Base-by-base conservation (phyloP, 2,329 filamentous ascomycete species). In the Sclerotinia borealis region DNA sequence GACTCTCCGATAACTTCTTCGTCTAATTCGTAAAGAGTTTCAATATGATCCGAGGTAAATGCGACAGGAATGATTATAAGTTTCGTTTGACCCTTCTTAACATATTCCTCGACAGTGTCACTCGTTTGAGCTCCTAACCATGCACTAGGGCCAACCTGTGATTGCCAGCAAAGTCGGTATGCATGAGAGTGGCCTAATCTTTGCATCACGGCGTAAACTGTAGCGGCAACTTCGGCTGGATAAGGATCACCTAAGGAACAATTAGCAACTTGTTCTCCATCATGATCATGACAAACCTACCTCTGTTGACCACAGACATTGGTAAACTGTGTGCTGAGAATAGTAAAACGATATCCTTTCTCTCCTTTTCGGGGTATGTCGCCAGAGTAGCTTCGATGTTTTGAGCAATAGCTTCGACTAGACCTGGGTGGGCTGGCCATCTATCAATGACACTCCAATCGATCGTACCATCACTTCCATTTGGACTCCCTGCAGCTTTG, bases 21-120 rank as follows among this genome's bases (percentile, higher is more conserved):
- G 75, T 99, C 95, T 59, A 99, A 80, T 76, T 99, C 95, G 75
- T 89, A 98, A 0, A 99, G 81, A 0, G 95, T 99, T 79, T 99
- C 95, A 69, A 99, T 99, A 75, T 99, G 95, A 72, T 99, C 95
- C n/a, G 91, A 96, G 0, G 95, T 99, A 75, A 99, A 99, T 7
- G 95, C 95, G 68, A 99, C 96, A 0, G 95, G 95, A 63, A 99
- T 92, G 8, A 99, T 81, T 1, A 97, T 82, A 61, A 99, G 81
- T 73, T 99, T 92, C 62, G 88, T 96, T 73, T 97, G 91, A 0
- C 93, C 95, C 77, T 95, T 92, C 73, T 90, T 86, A 68, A 98
- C 87, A 74, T 97, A 96, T 65, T 92, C 84, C 73, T 93, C 87
- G 13, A 99, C 95, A 0, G 93, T 93, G 68, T 89, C 86, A 65